phyloP scores from a whole-genome alignment of 176 grass and related monocot species.

The Phoenix dactylifera region DNA sequence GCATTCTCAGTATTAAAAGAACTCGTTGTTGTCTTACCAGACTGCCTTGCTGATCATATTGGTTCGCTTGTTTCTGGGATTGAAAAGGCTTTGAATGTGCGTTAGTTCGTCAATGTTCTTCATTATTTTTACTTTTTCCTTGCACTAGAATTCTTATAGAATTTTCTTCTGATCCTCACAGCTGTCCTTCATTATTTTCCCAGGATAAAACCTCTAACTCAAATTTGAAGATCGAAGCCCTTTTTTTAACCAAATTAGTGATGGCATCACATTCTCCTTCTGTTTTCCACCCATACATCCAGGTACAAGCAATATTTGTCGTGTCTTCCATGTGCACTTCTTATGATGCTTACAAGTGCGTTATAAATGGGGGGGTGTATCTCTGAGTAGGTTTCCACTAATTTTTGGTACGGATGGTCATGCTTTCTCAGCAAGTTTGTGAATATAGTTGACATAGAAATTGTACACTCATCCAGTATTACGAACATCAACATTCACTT shows the following conservation, averaged over 20 bases:
- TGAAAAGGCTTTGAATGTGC: slow-evolving; percentile 98
- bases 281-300: slow-evolving; percentile 92
- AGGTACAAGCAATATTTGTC: slow-evolving; percentile 31
- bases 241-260: slow-evolving; percentile 88
- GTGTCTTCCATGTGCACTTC: no score
- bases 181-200: slow-evolving; percentile 8
- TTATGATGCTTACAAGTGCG: no score
- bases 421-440: no score
- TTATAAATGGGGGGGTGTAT: no score
- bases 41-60: slow-evolving; percentile 95
- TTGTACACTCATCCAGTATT: no score
- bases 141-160: no score
- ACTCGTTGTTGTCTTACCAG: slow-evolving; percentile 82
- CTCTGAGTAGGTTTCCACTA: no score
- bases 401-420: no score
- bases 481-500: no score
- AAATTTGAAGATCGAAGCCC: slow-evolving; percentile 97
- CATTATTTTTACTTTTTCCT: no score
- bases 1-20: slow-evolving; percentile 97
- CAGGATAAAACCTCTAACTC: slow-evolving; percentile 97
- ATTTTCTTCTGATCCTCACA: no score
- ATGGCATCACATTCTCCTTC: slow-evolving; percentile 91
- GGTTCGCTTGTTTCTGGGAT: slow-evolving; percentile 92
- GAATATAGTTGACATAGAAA: no score
- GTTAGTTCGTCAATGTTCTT: slow-evolving; percentile 12